Base-by-base conservation (phyloP, 139 green algal species). In the Auxenochlorella protothecoides region DNA sequence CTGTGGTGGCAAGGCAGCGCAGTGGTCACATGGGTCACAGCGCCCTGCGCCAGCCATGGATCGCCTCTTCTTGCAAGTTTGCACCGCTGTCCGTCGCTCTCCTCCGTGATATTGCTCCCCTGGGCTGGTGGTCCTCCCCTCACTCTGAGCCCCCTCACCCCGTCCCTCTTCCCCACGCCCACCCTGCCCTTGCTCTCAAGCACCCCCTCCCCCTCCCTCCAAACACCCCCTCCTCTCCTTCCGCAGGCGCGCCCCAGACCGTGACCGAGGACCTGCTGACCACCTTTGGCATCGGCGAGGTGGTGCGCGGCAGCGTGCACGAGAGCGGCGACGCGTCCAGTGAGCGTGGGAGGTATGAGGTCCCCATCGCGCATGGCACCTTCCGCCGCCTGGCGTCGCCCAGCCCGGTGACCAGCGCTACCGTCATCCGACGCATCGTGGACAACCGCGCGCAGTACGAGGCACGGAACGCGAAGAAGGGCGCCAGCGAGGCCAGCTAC, bases 261-360 rank as follows among this genome's bases (percentile, higher is more conserved):
- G 85, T 97, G 16, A 92, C 86, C 3, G 79, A 91, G 11, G 91
- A 97, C 78, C 79, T 99, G 72, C 80, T 99, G 16, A 93, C 81
- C 15, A 97, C 93, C 10, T 99, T 98, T 78, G 96, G 97, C 88
- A 98, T 99, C 80, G 79, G 70, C 44, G 56, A 94, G 44, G 90
- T 99, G 15, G 91, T 96, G 65, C 81, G 89, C 6, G 94, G 94
- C 62, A 92, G 74, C 9, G 60, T 87, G 11, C 85, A 79, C 66
- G 87, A 94, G 70, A 92, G n/a, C 7, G 67, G 78, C 59, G 12
- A 51, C 12, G 11, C 65, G 51, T 70, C 71, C 6, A 68, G 15
- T 6, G 69, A 63, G 15, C 14, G n/a, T 2, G 13, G 16, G 65
- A 72, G 83, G 61, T 92, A 87, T 61, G 69, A 59, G 15, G 61